Base-by-base conservation (phyloP, 768 basidiomycete genomes). In the Terana coerulea region DNA sequence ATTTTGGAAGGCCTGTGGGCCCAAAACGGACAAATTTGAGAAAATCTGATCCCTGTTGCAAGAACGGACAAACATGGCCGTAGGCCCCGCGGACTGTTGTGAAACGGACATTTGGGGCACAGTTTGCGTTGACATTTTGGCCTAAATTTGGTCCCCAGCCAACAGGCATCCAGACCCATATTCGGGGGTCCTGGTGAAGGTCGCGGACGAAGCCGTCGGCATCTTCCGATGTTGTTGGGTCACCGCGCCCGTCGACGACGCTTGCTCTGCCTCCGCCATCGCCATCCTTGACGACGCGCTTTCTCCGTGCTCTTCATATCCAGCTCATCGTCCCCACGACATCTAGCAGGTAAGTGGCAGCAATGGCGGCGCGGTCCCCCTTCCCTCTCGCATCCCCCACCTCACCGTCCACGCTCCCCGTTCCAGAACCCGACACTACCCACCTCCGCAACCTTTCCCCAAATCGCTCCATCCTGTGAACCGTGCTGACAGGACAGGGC, bases 381-480 rank as follows among this genome's bases (percentile, higher is more conserved):
- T 29, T 42, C 49, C 51, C 51, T 55, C 54, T 52, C 57, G 36
- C 49, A 49, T 52, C 57, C 54, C 48, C 58, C 53, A 57, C 56
- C 58, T 58, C 56, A 61, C 64, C 64, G 54, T 61, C 59, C 62
- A 62, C 59, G 55, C 59, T 58, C 59, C 64, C 60, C 63, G 54
- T 51, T 55, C 56, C 43, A 53, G 57, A 56, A 49, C 40, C 55
- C 45, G 51, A 40, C 39, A 19, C 47, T 56, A 52, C 34, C 51
- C 48, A 51, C 54, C 52, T 56, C 56, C 56, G 54, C 62, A 59
- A 47, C 35, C 53, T 52, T 47, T 49, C 45, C 59, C 56, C 58
- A 56, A 56, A 37, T 52, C 54, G 47, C 41, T 21, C 34, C 46
- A 28, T 61, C 33, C 59, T 53, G 52, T 59, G 44, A 48, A 53